These are phyloP conservation scores for Parathielavia hyrcaniae DNA, from an alignment of 495 filamentous ascomycete genomes.

Conservation along the genomic window DNA sequence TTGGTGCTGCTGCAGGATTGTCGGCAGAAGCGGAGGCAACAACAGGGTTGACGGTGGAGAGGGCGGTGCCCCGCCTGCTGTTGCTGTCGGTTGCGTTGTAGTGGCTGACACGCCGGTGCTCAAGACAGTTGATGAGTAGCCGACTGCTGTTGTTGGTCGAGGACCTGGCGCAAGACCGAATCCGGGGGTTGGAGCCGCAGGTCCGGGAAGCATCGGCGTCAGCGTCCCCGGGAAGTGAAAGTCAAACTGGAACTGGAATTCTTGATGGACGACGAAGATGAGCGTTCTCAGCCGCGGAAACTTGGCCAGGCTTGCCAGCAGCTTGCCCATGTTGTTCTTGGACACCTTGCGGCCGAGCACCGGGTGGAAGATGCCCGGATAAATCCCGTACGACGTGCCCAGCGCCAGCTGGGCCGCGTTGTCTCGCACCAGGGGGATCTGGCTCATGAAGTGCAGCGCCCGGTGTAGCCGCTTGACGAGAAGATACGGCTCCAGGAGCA, in stretches of 20 bases:
- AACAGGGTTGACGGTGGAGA: neutral
- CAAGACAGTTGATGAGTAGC: constrained; percentile 12
- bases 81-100: neutral
- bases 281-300: constrained; percentile 39
- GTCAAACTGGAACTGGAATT: constrained; percentile 44
- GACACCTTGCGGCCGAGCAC: constrained; percentile 44
- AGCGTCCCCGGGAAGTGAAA: constrained; percentile 30
- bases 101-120: neutral
- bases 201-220: constrained; percentile 20
- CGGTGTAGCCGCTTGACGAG: constrained; percentile 45
- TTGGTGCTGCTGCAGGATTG: constrained; percentile 1
- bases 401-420: constrained; percentile 40
- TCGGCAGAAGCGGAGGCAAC: neutral
- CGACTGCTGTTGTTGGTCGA: neutral
- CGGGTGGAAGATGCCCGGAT: constrained; percentile 43
- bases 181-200: neutral
- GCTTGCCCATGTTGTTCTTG: constrained; percentile 44
- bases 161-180: neutral
- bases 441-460: constrained; percentile 44
- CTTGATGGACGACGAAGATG: constrained; percentile 44
- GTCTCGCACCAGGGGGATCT: constrained; percentile 42
- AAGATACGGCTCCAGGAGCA: constrained; percentile 47
- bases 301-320: constrained; percentile 40
- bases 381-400: constrained; percentile 44
- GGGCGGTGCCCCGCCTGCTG: neutral